Conservation (phyloP, 129 eudicot species). For the Flaveria linearis region DNA sequence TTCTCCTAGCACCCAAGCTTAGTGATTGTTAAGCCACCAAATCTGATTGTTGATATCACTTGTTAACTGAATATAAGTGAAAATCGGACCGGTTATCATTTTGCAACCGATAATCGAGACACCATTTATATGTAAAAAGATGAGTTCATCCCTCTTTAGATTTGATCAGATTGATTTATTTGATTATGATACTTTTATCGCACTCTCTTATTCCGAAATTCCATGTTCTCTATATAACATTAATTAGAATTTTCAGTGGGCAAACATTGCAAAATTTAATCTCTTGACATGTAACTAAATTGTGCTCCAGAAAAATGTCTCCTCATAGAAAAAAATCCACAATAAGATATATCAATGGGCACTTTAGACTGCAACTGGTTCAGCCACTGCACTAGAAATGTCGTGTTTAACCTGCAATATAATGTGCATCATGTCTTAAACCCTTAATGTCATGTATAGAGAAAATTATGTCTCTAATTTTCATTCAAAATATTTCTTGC, state of each 20-base stretch:
- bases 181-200: neutral
- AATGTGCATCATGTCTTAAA: neutral
- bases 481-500: neutral
- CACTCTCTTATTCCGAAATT: constrained; percentile 26
- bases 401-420: constrained; percentile 56
- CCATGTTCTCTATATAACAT: constrained; percentile 27
- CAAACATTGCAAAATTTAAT: constrained; percentile 20
- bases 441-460: no score
- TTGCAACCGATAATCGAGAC: no score
- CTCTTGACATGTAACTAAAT: constrained; percentile 14
- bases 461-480: constrained; percentile 27
- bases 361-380: constrained; percentile 61
- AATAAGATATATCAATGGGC: constrained; percentile 5
- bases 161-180: neutral
- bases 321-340: constrained; percentile 17
- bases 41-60: no score
- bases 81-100: no score
- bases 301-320: constrained; percentile 12
- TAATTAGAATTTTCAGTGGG: constrained; percentile 6
- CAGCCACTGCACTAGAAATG: constrained; percentile 57
- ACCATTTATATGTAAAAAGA: no score
- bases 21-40: no score
- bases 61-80: no score
- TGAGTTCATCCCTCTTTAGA: no score
- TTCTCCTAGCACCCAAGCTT: no score